Base-by-base conservation (phyloP, 2,329 filamentous ascomycete genomes). In the Alternaria conjuncta region DNA sequence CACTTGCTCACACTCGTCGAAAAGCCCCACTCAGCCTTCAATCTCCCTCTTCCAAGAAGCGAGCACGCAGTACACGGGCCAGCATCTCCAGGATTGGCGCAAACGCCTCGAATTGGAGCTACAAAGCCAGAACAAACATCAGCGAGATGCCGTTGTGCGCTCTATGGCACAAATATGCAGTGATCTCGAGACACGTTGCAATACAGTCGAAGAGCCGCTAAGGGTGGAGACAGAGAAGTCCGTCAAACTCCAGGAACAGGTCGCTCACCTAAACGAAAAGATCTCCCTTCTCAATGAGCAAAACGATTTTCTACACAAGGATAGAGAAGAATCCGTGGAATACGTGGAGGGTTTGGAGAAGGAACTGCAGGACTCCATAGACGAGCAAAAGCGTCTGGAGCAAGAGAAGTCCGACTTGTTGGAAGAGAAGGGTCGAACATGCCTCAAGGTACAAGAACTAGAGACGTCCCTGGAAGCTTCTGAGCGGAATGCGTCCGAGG, bases 141-240 rank as follows among this genome's bases (percentile, higher is more conserved):
- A 85, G 30, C 79, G 85, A 8, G 79, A 84, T n/a, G 77, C 75
- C 2, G 76, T 89, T 9, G 73, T 86, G 26, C 78, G 81, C 10
- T 81, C 84, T 20, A 83, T 89, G 15, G 80, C 83, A 15, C 81
- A 85, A 32, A 83, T 86, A 12, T 89, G 87, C 69, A 81, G 82
- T 23, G 86, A 88, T 60, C 78, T 89, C 1, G 87, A 89, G 68
- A 77, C 76, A 10, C 83, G 87, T 8, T 89, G 87, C 69, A 81
- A 84, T 32, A 82, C 82, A 30, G 80, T 86, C 3, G 87, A 89
- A 74, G 81, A 81, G 53, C 87, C 87, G 6, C 77, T 89, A 12
- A 81, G 81, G 5, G 75, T 78, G 15, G 85, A 85, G 66, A 76
- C 79, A 58, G 72, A 76, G 15, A 81, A 73, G 55, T 76, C 72